phyloP scores from a whole-genome alignment of 2,329 filamentous ascomycete genomes.

The Calonectria ilicicola region DNA sequence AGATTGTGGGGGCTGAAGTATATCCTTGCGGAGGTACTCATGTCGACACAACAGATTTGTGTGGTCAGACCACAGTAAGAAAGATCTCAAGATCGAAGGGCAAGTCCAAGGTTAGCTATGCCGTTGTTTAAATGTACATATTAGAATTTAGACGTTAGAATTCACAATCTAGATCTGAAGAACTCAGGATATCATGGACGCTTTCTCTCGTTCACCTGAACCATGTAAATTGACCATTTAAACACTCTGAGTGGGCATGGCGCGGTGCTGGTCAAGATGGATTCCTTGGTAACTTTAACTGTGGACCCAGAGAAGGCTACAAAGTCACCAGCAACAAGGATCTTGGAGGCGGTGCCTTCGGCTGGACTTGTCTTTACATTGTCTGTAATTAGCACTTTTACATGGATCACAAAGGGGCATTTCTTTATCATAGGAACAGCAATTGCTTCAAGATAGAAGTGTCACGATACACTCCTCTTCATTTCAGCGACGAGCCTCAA shows the following conservation, averaged over 20 bases:
- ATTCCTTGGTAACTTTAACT: not conserved
- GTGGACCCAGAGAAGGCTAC: not conserved
- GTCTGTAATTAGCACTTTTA: not conserved
- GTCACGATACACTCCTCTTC: too few relatives aligned
- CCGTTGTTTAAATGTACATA: constrained; percentile 8
- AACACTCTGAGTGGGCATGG: too few relatives aligned
- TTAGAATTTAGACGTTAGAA: not conserved
- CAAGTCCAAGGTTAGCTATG: constrained; percentile 40
- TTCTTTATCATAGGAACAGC: too few relatives aligned
- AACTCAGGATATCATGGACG: not conserved
- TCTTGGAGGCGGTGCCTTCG: not conserved
- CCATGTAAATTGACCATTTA: too few relatives aligned
- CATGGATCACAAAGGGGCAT: too few relatives aligned
- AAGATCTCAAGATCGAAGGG: constrained; percentile 63
- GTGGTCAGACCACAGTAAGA: constrained; percentile 72
- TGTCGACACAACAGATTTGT: constrained; percentile 69
- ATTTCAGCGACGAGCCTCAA: too few relatives aligned
- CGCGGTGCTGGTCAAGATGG: too few relatives aligned
- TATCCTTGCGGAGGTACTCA: constrained; percentile 85
- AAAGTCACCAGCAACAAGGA: not conserved
- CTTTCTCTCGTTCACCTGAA: too few relatives aligned
- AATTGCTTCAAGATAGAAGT: too few relatives aligned
- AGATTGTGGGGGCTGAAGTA: constrained; percentile 74
- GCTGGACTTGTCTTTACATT: not conserved
- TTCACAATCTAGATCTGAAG: not conserved